These are phyloP conservation scores for Blastobotrys indianensis DNA, from an alignment of 1,139 yeast genomes.

Conservation along the genomic window DNA sequence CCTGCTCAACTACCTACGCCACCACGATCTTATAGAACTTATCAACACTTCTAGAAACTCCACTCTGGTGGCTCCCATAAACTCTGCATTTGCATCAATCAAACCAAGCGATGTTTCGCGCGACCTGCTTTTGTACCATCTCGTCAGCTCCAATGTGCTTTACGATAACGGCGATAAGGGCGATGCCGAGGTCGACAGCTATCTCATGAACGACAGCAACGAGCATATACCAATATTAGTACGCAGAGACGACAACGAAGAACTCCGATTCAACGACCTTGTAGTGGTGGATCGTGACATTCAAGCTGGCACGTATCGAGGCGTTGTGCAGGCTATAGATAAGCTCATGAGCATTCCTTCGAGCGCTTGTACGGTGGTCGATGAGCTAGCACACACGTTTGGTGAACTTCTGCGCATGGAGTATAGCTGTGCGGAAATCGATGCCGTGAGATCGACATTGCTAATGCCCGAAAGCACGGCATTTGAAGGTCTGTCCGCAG, in stretches of 20 bases:
- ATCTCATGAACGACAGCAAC: background rate
- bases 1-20: constrained; percentile 61
- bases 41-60: constrained; percentile 61
- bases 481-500: constrained; percentile 34
- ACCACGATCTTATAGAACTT: constrained; percentile 59
- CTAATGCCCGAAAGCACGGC: constrained; percentile 44
- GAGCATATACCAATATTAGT: constrained; percentile 4
- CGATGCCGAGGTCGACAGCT: background rate
- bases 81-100: constrained; percentile 59
- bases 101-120: constrained; percentile 25
- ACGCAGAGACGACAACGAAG: background rate
- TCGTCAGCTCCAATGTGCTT: constrained; percentile 29
- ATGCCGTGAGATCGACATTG: constrained; percentile 28
- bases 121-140: constrained; percentile 33
- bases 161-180: background rate
- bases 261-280: constrained; percentile 4
- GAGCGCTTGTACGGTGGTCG: constrained; percentile 38
- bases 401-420: constrained; percentile 23
- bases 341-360: constrained; percentile 43
- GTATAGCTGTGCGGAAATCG: constrained; percentile 18
- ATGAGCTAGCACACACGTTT: constrained; percentile 20
- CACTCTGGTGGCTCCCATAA: constrained; percentile 80
- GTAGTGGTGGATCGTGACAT: constrained; percentile 57
- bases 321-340: constrained; percentile 71
- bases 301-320: constrained; percentile 60